Evolutionary conservation across 257 asterid genomes (phyloP), one percentile per base, ranked within the genome.

Genomic region (Solanum lycopersicoides): DNA sequence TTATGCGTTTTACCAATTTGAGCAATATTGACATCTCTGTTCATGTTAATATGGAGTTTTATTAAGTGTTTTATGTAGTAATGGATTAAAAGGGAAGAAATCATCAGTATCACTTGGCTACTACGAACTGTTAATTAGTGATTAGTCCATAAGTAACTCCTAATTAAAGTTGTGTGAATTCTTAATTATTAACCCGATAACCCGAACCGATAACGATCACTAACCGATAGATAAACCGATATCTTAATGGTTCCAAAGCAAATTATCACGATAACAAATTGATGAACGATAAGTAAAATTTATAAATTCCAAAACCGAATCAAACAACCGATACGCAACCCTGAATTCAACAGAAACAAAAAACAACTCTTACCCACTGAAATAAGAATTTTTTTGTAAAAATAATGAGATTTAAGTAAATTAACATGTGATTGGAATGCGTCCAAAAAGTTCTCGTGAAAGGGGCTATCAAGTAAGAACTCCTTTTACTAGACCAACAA

Each of bases 181-280:
- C 6, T 53, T 53, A 53, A 53, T 3, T 0, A 1, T 53, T 53
- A 16, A 53, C 60, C 9, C 23, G 23, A 53, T 47, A 47, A 47
- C 3, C n/a, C 3, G 20, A 47, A 47, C 18, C 1, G 18, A 47
- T 53, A 53, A 53, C 1, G 1, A 53, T 53, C 60, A 53, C 23
- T 53, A 53, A 53, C 9, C 18, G 9, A 53, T 53, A 16, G 37
- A 35, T 35, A 35, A 35, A 35, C 6, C 6, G 1, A 16, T 50
- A 50, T 50, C 6, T 16, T 50, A 50, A 50, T 3, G 60, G 0
- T 50, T 50, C 23, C 60, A 50, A 15, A 16, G 23, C 9, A 9
- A 0, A 15, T 50, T 50, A 50, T 23, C 23, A 50, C 6, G 60
- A 2, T 50, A 5, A 0, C 3, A 15, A n/a, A 50, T 9, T 0